Evolutionary conservation across 169 alveolate species (phyloP).

Genomic region (Babesia bovis): DNA sequence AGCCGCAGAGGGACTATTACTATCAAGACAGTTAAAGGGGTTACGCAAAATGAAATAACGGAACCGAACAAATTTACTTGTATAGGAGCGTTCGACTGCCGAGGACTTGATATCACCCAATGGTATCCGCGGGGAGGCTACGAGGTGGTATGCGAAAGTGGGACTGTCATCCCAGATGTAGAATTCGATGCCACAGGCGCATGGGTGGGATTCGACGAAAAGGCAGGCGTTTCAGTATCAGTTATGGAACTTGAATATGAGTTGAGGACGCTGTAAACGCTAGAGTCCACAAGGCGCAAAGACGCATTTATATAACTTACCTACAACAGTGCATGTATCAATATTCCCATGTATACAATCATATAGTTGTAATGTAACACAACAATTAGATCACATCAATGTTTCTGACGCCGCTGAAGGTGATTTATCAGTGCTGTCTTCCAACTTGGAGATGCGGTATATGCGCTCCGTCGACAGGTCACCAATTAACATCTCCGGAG

Average conservation of each 20-base stretch:
- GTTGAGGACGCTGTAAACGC: conserved; percentile 37
- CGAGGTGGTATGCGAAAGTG: conserved; percentile 60
- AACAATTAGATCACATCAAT: not conserved
- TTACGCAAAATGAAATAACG: conserved; percentile 27
- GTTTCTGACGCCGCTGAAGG: not conserved
- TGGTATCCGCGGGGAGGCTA: conserved; percentile 63
- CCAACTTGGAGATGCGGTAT: conserved; percentile 27
- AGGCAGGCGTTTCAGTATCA: conserved; percentile 37
- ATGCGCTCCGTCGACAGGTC: conserved; percentile 49
- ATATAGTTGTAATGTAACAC: no score
- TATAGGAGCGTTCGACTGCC: conserved; percentile 64
- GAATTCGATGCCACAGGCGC: conserved; percentile 58
- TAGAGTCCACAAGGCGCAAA: not conserved
- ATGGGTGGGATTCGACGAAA: conserved; percentile 70
- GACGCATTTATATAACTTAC: not conserved
- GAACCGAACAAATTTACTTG: conserved; percentile 38
- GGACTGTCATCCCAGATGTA: conserved; percentile 47
- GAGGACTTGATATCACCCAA: conserved; percentile 57
- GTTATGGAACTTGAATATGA: conserved; percentile 62
- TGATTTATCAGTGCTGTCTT: not conserved
- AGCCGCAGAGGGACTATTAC: conserved; percentile 58
- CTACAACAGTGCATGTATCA: no score
- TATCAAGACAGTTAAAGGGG: conserved; percentile 37
- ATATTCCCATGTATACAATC: no score
- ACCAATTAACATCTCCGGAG: conserved; percentile 40